A percentile compares a stretch with the other conserved stretches of the same genome.
phyloP scores from a whole-genome alignment of 257 asterid genomes.

The Dorcoceras hygrometricum region DNA sequence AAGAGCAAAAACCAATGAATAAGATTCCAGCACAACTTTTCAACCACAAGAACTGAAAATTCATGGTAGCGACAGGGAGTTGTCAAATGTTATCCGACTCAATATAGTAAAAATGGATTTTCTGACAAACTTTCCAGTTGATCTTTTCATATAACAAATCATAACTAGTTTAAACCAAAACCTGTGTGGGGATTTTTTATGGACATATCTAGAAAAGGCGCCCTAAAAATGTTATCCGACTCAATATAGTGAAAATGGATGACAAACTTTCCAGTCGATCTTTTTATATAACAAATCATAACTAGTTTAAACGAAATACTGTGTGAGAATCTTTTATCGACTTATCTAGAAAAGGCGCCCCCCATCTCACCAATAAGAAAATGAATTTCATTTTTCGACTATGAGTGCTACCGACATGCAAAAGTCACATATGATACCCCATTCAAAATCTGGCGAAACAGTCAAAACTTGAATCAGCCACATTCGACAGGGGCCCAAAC shows the following conservation, averaged over 20 bases:
- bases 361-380: background rate
- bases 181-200: no score
- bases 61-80: background rate
- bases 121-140: no score
- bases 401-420: background rate
- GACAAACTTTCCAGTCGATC: background rate
- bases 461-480: background rate
- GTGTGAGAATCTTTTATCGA: background rate
- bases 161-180: no score
- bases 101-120: no score
- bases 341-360: background rate
- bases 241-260: background rate
- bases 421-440: background rate
- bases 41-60: conserved; percentile 1
- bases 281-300: background rate
- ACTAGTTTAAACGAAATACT: background rate
- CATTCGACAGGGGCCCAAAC: background rate
- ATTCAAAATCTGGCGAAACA: background rate
- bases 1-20: conserved; percentile 18
- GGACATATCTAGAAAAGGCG: no score
- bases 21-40: conserved; percentile 1
- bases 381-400: background rate
- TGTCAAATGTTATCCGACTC: no score
- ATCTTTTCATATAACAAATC: no score
- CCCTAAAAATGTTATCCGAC: no score